phyloP scores from a whole-genome alignment of 495 filamentous ascomycete genomes.

The Daldinia vernicosa region DNA sequence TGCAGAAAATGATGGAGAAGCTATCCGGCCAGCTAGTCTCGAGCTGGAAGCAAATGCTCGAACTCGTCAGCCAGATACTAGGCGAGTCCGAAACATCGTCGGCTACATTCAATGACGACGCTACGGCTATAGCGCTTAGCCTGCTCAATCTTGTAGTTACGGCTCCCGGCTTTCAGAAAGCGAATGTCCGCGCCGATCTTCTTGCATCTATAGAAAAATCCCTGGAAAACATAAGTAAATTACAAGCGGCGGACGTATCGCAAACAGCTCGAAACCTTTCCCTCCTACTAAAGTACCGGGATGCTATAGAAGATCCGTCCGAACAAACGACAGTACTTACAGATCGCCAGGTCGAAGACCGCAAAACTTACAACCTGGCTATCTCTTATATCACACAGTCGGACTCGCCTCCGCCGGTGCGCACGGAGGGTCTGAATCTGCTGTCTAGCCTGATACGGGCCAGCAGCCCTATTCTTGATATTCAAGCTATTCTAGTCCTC shows the following conservation, averaged over 20 bases:
- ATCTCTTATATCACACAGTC: slow-evolving; percentile 72
- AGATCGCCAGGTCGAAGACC: slow-evolving; percentile 65
- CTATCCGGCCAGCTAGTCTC: slow-evolving; percentile 61
- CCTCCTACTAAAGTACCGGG: slow-evolving; percentile 65
- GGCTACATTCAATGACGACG: slow-evolving; percentile 57
- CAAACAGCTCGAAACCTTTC: slow-evolving; percentile 66
- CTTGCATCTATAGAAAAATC: slow-evolving; percentile 63
- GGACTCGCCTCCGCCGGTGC: slow-evolving; percentile 77
- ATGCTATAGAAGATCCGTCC: slow-evolving; percentile 55
- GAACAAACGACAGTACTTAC: slow-evolving; percentile 46
- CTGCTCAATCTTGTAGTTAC: slow-evolving; percentile 73
- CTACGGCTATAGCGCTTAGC: slow-evolving; percentile 68
- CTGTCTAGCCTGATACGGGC: slow-evolving; percentile 70
- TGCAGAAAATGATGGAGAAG: slow-evolving; percentile 72
- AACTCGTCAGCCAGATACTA: slow-evolving; percentile 70
- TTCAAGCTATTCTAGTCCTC: slow-evolving; percentile 71
- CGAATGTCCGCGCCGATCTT: slow-evolving; percentile 53
- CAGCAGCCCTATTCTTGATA: slow-evolving; percentile 72
- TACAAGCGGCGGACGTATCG: slow-evolving; percentile 45
- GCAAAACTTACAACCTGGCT: slow-evolving; percentile 74
- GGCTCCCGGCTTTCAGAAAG: slow-evolving; percentile 66
- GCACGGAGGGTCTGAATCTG: slow-evolving; percentile 79
- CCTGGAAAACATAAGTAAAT: slow-evolving; percentile 55
- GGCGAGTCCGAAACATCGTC: slow-evolving; percentile 61
- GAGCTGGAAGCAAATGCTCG: slow-evolving; percentile 49